These are phyloP conservation scores for Penicillium sp. DNA, from an alignment of 2,329 filamentous ascomycete species.

Conservation along the genomic window DNA sequence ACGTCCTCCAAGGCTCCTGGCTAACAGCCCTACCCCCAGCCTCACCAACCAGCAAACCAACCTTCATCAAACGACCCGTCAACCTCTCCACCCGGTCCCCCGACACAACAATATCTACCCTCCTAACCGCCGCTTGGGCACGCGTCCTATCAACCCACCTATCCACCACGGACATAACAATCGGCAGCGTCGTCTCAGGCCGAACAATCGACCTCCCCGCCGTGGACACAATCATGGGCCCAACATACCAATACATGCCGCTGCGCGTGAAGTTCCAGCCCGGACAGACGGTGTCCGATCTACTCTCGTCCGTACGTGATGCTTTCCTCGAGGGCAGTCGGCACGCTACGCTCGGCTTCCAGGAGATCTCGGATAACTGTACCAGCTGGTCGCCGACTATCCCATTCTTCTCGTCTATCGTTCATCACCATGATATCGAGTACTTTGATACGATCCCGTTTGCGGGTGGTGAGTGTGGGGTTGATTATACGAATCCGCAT, in stretches of 20 bases:
- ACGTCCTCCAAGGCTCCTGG: conserved; percentile 10
- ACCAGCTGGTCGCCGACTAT: conserved; percentile 48
- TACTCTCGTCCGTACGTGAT: conserved; percentile 54
- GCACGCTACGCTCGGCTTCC: conserved; percentile 55
- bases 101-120: conserved; percentile 61
- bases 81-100: conserved; percentile 23
- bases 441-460: conserved; percentile 54
- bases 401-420: conserved; percentile 60
- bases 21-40: conserved; percentile 6
- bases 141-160: conserved; percentile 59
- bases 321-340: conserved; percentile 56
- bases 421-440: conserved; percentile 59
- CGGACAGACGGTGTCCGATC: conserved; percentile 50
- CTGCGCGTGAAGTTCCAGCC: conserved; percentile 58
- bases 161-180: conserved; percentile 56
- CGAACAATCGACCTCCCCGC: conserved; percentile 59
- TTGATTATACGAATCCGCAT: conserved; percentile 14
- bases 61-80: conserved; percentile 25
- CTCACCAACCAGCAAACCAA: background rate
- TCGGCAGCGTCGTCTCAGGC: conserved; percentile 65
- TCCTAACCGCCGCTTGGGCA: conserved; percentile 66
- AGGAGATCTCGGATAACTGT: conserved; percentile 53
- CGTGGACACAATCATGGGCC: conserved; percentile 60
- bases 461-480: conserved; percentile 6
- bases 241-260: conserved; percentile 67